Evolutionary conservation across 2,329 filamentous ascomycete species (phyloP), one percentile per base, ranked within the genome.

Genomic region (Tolypocladium amazonense): DNA sequence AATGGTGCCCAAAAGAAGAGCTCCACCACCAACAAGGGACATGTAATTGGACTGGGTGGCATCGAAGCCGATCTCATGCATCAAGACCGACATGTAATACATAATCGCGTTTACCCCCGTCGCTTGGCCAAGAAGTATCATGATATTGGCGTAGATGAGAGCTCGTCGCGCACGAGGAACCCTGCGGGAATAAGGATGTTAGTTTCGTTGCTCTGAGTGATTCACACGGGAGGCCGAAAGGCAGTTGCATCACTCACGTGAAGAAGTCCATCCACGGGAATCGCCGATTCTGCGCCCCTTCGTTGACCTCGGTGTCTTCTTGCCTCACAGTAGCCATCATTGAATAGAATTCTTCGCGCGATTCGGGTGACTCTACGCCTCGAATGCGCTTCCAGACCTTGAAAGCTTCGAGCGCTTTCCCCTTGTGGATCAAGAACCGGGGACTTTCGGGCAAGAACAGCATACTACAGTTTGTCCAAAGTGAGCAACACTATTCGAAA

Each of bases 251-350:
- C 20, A 63, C 70, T 57, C 61, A 70, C 70, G 86, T 89, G 74
- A 90, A 82, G 74, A 90, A 88, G 69, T 90, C 87, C 76, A 89
- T 77, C 86, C 87, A 90, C 0, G 86, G 82, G 72, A 82, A 88
- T 35, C 79, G 79, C 60, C 78, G 78, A 65, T 82, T 82, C 58
- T 76, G 74, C 9, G 77, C 74, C 9, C 79, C 79, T 62, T 81
- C 77, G n/a, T 71, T 68, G 11, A 81, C 76, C 4, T 79, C 73
- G 33, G 77, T 78, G 63, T 87, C 77, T 63, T 87, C 82, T 27
- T 79, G 77, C 38, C 75, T 75, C 14, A 88, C 82, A 0, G 81
- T 76, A n/a, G 80, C 78, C 61, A 85, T 85, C 86, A 90, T 89
- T 68, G 87, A 77, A 67, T 87, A 88, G 72, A 89, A 90, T 68